Evolutionary conservation across 2,329 filamentous ascomycete species (phyloP), one percentile per base, ranked within the genome.

Genomic region (Aspergillus amoenus): DNA sequence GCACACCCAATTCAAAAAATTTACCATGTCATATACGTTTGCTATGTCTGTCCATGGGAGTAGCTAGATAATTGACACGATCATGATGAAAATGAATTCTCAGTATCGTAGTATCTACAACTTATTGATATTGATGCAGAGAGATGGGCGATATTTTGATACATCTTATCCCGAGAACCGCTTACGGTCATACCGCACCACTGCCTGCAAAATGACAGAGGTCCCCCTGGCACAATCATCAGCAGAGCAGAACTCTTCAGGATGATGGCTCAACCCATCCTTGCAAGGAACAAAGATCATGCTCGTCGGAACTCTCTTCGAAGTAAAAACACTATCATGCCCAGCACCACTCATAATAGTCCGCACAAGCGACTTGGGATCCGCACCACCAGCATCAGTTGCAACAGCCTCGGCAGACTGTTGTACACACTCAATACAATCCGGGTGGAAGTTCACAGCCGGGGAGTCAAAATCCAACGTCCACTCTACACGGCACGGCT

Each of bases 241-340:
- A 0, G 80, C 78, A 42, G 79, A 81, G 39, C 82, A 83, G 64
- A 84, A 88, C 66, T 88, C 86, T 44, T 82, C 78, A 2, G 86
- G 85, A 64, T 87, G 82, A 67, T 88, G 86, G 64, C 83, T 86
- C 18, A 88, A 73, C 1, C 86, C 86, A 63, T 86, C 81, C 66
- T 78, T 81, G 61, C 84, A 87, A 4, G 85, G 84, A 17, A 87
- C 82, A 63, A 88, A 88, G 27, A 88, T 84, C 85, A 88, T 88
- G 43, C 82, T 82, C 2, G 85, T 87, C 15, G 85, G 86, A 44
- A 82, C 84, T 39, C 77, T 75, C 61, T 81, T 79, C 44, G 80
- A 85, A 5, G 85, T 81, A 59, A 85, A 84, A 5, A 87, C 84
- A 62, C 81, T 86, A 62, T 88, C 85, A 70, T 88, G 85, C 0